Evolutionary conservation across 129 eudicot species (phyloP), one percentile per base, ranked within the genome.

Genomic region (Chrysanthemum makinoi): DNA sequence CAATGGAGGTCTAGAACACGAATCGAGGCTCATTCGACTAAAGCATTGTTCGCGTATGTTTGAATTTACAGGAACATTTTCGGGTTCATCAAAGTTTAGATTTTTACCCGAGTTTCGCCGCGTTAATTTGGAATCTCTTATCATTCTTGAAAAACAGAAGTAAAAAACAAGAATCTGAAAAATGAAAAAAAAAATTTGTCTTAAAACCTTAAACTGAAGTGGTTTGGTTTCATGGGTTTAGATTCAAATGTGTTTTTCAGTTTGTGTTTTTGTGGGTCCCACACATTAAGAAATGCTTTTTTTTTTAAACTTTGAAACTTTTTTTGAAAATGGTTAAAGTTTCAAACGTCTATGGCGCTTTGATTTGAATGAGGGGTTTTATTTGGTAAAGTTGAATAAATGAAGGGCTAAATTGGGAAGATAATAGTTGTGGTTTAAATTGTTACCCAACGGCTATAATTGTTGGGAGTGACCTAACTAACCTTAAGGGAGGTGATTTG

Each of bases 61-160:
- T 5, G 8, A 26, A 82, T 81, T 83, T 47, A 65, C 39, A 1
- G 91, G 97, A 16, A 91, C 71, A 66, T 91, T 91, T 79, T 91
- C 97, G 3, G 55, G 65, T 81, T 91, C 97, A 19, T 86, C 96
- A 2, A 77, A 19, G 63, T 84, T 76, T 17, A 78, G 17, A 33
- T 63, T 83, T 66, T 85, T 85, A 9, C 84, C 89, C 14, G 95
- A 75, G 55, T 79, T 82, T 44, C 90, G 83, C 30, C 90, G 88
- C 72, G 73, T 66, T 43, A 82, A 76, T 61, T 82, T 90, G 55
- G 69, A 80, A 68, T 87, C 95, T 77, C 91, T 72, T 69, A 83
- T 47, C 97, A 91, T 91, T 75, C 86, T 82, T 14, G 30, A 2
- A 44, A 44, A 0, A 73, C 22, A 8, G 9, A 18, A 17, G 1